Evolutionary conservation across 768 basidiomycete genomes (phyloP), one percentile per base, ranked within the genome.

Genomic region (Lentinula lateritia): DNA sequence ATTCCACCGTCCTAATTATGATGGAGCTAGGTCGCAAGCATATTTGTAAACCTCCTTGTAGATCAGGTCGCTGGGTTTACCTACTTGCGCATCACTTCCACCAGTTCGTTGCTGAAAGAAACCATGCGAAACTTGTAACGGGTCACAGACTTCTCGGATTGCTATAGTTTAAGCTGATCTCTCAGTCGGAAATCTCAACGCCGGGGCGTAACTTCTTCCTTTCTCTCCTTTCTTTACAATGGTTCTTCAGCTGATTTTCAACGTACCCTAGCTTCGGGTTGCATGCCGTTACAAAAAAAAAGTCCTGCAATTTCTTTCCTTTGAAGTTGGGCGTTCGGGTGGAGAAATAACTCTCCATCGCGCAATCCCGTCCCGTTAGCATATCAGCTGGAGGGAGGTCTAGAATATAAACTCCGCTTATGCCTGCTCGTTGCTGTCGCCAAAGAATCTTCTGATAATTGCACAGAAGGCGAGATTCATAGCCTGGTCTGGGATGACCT

Each of bases 321-420:
- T 1, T 1, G 23, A 23, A 23, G 23, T n/a, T 61, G 20, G 4
- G 62, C 50, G 18, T 64, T 61, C 28, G 42, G 57, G 10, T 2
- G 59, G 5, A 62, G 65, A n/a, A 71, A 66, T 61, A 74, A 72
- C 6, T 66, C 42, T 46, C 68, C 66, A 58, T 72, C 71, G 38
- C 70, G 70, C 72, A 52, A n/a, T 46, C 6, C 16, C 16, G 45
- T 46, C 6, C 16, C 16, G 45, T n/a, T 46, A 50, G 20, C 28
- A 20, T 23, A 9, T 23, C 1, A 23, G 23, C 23, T 23, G 23
- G 2, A 23, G 23, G 23, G 23, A 23, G 23, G 23, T 23, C 2
- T 28, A 28, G 28, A 28, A 28, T 28, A 3, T 1, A 28, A 28
- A 28, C 2, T 23, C 23, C 23, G 23, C 23, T 28, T 28, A 28